Percentiles rank a stretch among this genome's conserved stretches.
phyloP scores from a whole-genome alignment of 768 basidiomycete species.

The Leccinum disarticulatum region DNA sequence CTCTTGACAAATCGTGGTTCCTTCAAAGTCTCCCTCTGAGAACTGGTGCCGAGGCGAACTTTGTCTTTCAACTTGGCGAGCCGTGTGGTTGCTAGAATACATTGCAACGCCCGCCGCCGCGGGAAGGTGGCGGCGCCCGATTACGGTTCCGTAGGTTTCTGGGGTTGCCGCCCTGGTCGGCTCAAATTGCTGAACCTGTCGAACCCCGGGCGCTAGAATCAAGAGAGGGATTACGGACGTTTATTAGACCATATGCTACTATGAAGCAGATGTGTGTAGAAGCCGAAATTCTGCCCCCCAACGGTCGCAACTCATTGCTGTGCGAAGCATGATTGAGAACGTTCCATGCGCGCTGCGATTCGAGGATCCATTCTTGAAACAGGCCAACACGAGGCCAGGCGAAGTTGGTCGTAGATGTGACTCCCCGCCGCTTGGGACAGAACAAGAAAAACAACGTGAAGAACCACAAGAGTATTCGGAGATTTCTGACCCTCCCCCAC shows the following conservation, averaged over 20 bases:
- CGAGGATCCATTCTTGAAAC: background rate
- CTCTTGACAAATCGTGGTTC: background rate
- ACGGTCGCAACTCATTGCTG: background rate
- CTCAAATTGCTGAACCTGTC: background rate
- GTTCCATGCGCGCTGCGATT: background rate
- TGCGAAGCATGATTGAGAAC: background rate
- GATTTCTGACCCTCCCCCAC: background rate
- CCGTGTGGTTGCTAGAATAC: background rate
- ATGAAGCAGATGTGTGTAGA: background rate
- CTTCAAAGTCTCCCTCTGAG: background rate
- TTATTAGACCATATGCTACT: conserved; percentile 1
- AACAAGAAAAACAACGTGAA: background rate
- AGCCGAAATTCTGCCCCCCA: background rate
- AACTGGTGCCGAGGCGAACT: background rate
- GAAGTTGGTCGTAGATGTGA: background rate
- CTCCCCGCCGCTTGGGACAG: background rate
- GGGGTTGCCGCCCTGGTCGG: background rate
- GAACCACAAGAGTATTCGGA: background rate
- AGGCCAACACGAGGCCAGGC: background rate
- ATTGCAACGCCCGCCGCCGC: background rate
- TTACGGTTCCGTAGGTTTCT: background rate
- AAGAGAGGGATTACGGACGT: background rate
- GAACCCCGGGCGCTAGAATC: background rate
- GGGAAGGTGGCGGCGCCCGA: background rate
- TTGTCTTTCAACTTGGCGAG: background rate